A percentile compares a stretch with the other conserved stretches of the same genome.
These are phyloP conservation scores for Dioscorea dumetorum DNA, from an alignment of 106 monocot species.

Conservation along the genomic window DNA sequence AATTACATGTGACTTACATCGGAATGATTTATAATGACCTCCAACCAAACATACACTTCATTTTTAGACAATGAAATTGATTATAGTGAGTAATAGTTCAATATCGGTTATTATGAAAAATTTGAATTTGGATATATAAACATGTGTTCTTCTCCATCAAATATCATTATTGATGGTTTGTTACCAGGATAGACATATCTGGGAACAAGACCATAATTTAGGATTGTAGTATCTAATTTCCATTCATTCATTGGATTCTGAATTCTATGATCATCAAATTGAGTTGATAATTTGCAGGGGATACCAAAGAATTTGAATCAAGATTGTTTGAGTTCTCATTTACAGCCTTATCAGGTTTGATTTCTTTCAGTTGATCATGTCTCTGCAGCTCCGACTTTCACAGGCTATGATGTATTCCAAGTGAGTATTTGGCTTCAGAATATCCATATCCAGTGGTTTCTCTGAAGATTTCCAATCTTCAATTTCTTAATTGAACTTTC, in stretches of 20 bases:
- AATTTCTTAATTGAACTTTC: not conserved
- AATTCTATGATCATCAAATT: not conserved
- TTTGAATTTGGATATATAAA: too few relatives aligned
- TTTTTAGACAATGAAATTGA: too few relatives aligned
- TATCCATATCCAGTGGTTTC: not conserved
- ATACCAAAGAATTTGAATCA: conserved; percentile 36
- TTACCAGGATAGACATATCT: conserved; percentile 58
- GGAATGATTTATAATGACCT: too few relatives aligned
- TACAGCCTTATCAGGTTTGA: conserved; percentile 35
- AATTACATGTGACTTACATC: too few relatives aligned
- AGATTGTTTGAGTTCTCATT: conserved; percentile 29
- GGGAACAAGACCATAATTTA: conserved; percentile 49
- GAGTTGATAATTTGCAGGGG: conserved; percentile 27
- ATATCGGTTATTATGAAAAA: too few relatives aligned
- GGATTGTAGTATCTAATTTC: not conserved
- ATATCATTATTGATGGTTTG: not conserved
- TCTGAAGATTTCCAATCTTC: not conserved
- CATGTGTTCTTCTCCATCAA: not conserved
- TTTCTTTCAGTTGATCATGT: not conserved
- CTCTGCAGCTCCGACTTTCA: not conserved
- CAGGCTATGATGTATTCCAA: conserved; percentile 90
- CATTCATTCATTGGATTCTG: not conserved
- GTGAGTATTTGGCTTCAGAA: conserved; percentile 14
- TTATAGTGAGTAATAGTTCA: too few relatives aligned
- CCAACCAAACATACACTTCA: too few relatives aligned